A percentile compares a stretch with the other conserved stretches of the same genome.
Conservation (phyloP, 148 eudicot genomes). For the Nepenthes gracilis region DNA sequence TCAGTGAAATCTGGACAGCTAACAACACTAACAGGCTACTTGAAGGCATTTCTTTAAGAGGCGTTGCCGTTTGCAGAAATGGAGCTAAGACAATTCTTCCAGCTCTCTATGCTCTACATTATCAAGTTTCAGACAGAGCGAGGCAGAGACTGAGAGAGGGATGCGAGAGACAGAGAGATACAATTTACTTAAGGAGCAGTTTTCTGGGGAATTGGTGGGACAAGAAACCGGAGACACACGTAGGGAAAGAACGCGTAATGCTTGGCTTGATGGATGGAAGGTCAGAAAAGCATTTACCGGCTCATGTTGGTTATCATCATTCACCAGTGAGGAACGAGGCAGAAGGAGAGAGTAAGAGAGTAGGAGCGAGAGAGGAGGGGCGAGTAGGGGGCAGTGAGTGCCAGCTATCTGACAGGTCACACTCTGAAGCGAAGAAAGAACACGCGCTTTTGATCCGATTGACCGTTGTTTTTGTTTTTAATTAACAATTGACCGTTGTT, state of each 20-base stretch:
- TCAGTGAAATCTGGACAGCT: conserved; percentile 24
- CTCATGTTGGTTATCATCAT: no score
- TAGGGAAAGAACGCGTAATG: no score
- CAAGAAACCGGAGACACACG: neutral
- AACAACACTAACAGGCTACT: conserved; percentile 14
- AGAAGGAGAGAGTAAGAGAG: conserved; percentile 7
- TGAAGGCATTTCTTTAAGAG: conserved; percentile 17
- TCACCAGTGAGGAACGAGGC: no score
- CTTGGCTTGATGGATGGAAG: no score
- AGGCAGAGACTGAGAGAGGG: neutral
- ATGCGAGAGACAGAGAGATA: conserved; percentile 9
- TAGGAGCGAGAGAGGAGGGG: neutral
- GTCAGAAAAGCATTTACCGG: no score
- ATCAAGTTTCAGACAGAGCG: no score
- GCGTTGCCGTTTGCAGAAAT: no score
- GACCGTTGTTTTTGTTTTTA: conserved; percentile 14
- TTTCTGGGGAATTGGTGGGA: neutral
- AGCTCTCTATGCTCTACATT: no score
- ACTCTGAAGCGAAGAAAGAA: conserved; percentile 1
- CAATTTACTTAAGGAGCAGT: conserved; percentile 2
- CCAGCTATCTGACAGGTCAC: conserved; percentile 38
- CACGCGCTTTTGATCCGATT: conserved; percentile 17
- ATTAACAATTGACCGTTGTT: no score
- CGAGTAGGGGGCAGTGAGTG: conserved; percentile 4
- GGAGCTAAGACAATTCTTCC: no score